These are phyloP conservation scores for Penicillium ucsense DNA, from an alignment of 495 filamentous ascomycete species.

Conservation along the genomic window DNA sequence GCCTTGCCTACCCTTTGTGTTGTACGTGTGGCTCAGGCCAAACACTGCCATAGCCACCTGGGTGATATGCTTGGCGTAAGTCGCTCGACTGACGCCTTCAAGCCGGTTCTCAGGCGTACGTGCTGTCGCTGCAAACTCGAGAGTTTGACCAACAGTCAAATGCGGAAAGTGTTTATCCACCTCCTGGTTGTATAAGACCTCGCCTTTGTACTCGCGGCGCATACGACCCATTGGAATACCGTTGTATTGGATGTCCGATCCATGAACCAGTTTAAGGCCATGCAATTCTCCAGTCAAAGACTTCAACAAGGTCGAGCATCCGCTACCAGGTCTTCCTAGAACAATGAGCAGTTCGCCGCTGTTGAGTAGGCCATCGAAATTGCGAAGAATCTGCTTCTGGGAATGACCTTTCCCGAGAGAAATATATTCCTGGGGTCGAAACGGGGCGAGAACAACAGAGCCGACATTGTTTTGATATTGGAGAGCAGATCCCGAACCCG, in stretches of 20 bases:
- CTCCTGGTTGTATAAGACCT: conserved; percentile 54
- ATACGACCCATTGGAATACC: conserved; percentile 43
- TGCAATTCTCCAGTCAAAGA: conserved; percentile 28
- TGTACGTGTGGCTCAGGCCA: conserved; percentile 49
- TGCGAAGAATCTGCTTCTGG: conserved; percentile 32
- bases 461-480: conserved; percentile 49
- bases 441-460: conserved; percentile 37
- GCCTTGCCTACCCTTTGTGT: conserved; percentile 34
- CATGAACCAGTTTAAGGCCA: conserved; percentile 30
- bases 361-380: conserved; percentile 32
- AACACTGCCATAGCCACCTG: conserved; percentile 54
- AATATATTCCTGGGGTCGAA: conserved; percentile 38
- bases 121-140: conserved; percentile 52
- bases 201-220: conserved; percentile 51
- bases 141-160: conserved; percentile 56
- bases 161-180: conserved; percentile 58
- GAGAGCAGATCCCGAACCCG: conserved; percentile 42
- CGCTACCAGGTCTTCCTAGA: conserved; percentile 34
- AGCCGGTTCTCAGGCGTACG: conserved; percentile 38
- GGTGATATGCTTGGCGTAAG: conserved; percentile 38
- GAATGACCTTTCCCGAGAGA: conserved; percentile 15
- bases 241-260: conserved; percentile 42
- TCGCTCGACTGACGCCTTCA: conserved; percentile 29
- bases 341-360: conserved; percentile 33
- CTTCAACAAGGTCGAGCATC: conserved; percentile 38